A percentile compares a stretch with the other conserved stretches of the same genome.
Conservation (phyloP, 2,329 filamentous ascomycete genomes). For the Stagonosporopsis cucurbitacearum region DNA sequence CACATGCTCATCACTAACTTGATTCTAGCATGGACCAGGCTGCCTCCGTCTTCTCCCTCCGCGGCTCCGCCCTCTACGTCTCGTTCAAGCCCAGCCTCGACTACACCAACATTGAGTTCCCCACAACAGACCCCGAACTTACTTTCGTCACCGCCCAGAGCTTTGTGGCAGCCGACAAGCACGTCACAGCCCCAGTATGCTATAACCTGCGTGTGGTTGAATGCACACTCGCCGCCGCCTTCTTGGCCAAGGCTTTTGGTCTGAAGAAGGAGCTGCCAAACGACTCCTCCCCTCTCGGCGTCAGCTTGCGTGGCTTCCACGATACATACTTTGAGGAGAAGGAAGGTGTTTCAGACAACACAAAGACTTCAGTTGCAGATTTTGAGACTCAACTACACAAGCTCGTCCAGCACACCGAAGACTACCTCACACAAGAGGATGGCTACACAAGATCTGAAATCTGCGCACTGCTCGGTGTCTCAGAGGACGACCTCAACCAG, state of each 20-base stretch:
- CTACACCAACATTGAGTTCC: slow-evolving; percentile 80
- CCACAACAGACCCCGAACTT: slow-evolving; percentile 79
- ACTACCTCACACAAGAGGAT: slow-evolving; percentile 76
- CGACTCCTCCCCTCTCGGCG: slow-evolving; percentile 82
- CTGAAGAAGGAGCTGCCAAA: slow-evolving; percentile 68
- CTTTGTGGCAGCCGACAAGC: slow-evolving; percentile 93
- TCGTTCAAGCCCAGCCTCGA: slow-evolving; percentile 82
- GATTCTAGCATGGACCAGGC: slow-evolving; percentile 87
- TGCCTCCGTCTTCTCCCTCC: slow-evolving; percentile 90
- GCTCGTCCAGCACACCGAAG: slow-evolving; percentile 71
- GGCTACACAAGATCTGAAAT: slow-evolving; percentile 92
- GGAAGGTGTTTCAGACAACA: slow-evolving; percentile 56
- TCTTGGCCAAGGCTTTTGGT: slow-evolving; percentile 65
- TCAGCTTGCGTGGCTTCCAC: slow-evolving; percentile 86
- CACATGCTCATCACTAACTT: slow-evolving; percentile 27
- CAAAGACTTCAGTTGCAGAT: slow-evolving; percentile 52
- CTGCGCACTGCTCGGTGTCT: slow-evolving; percentile 71
- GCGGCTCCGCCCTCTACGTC: slow-evolving; percentile 86
- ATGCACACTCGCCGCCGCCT: slow-evolving; percentile 82
- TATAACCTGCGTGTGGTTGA: slow-evolving; percentile 98
- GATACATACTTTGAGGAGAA: slow-evolving; percentile 73
- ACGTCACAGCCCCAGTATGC: slow-evolving; percentile 88
- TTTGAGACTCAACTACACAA: slow-evolving; percentile 71
- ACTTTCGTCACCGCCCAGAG: slow-evolving; percentile 94
- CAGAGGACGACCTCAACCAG: slow-evolving; percentile 73